These are phyloP conservation scores for Hyaloscypha variabilis DNA, from an alignment of 495 filamentous ascomycete species.

Conservation along the genomic window DNA sequence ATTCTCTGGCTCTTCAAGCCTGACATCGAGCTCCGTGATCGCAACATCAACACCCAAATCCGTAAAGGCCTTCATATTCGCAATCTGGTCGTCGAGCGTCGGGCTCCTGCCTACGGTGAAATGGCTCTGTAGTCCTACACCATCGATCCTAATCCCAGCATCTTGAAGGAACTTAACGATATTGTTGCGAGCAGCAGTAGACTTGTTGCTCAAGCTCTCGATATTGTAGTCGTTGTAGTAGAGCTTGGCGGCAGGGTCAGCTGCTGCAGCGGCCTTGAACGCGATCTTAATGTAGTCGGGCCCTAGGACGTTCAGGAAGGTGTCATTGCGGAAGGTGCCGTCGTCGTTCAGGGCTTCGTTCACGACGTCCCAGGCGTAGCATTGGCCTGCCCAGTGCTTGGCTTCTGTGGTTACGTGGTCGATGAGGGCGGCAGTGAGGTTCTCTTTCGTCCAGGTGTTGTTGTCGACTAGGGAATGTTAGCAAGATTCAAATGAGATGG, in stretches of 20 bases:
- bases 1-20: constrained; percentile 47
- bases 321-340: constrained; percentile 56
- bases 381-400: constrained; percentile 56
- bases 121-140: constrained; percentile 67
- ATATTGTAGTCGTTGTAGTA: constrained; percentile 75
- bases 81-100: constrained; percentile 48
- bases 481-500: constrained; percentile 11
- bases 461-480: neutral
- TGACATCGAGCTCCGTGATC: constrained; percentile 65
- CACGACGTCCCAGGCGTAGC: constrained; percentile 59
- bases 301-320: constrained; percentile 60
- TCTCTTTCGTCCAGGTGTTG: constrained; percentile 51
- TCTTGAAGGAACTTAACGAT: constrained; percentile 58
- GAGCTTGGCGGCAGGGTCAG: constrained; percentile 61
- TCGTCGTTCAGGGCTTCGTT: constrained; percentile 74
- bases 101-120: constrained; percentile 58
- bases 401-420: constrained; percentile 56
- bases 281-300: constrained; percentile 61
- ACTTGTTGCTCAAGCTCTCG: constrained; percentile 54
- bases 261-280: constrained; percentile 49
- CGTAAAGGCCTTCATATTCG: constrained; percentile 49
- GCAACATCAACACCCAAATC: constrained; percentile 61
- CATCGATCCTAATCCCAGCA: constrained; percentile 60
- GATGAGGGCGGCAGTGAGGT: constrained; percentile 52
- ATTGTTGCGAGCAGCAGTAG: constrained; percentile 35